Conservation (phyloP, 2,329 filamentous ascomycete genomes). For the Clarireedia hainanense region DNA sequence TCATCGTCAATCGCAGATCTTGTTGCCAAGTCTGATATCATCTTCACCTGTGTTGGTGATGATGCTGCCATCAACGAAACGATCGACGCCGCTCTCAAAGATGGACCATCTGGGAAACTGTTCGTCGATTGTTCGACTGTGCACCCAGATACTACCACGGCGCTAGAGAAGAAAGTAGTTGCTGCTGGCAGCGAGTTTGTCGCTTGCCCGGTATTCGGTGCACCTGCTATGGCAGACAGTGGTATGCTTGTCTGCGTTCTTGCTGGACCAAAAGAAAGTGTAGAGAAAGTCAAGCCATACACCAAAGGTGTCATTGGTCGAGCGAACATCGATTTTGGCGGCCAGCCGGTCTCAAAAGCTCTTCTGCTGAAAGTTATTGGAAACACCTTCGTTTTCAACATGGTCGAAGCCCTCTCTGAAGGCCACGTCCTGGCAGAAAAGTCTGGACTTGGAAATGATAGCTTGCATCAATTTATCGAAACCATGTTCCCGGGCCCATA, state of each 20-base stretch:
- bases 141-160: constrained; percentile 71
- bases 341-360: constrained; percentile 58
- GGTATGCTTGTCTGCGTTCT: constrained; percentile 67
- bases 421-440: constrained; percentile 75
- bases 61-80: constrained; percentile 63
- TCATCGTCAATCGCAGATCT: constrained; percentile 57
- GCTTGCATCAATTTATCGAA: constrained; percentile 64
- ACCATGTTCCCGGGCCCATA: constrained; percentile 70
- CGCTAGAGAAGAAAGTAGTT: constrained; percentile 49
- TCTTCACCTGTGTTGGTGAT: constrained; percentile 76
- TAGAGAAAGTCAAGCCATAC: constrained; percentile 61
- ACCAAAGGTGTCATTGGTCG: constrained; percentile 65
- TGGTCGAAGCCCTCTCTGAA: constrained; percentile 65
- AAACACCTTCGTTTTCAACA: constrained; percentile 78
- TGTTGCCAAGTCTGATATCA: constrained; percentile 62
- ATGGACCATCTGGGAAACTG: constrained; percentile 60
- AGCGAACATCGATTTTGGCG: constrained; percentile 61
- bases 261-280: constrained; percentile 52
- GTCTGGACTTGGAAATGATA: constrained; percentile 61
- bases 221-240: constrained; percentile 60
- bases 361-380: constrained; percentile 72
- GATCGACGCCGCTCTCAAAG: constrained; percentile 48
- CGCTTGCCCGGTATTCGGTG: constrained; percentile 63
- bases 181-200: constrained; percentile 64
- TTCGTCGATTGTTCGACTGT: constrained; percentile 86